Evolutionary conservation across 2,329 filamentous ascomycete genomes (phyloP).

Genomic region (Neopestalotiopsis clavispora): DNA sequence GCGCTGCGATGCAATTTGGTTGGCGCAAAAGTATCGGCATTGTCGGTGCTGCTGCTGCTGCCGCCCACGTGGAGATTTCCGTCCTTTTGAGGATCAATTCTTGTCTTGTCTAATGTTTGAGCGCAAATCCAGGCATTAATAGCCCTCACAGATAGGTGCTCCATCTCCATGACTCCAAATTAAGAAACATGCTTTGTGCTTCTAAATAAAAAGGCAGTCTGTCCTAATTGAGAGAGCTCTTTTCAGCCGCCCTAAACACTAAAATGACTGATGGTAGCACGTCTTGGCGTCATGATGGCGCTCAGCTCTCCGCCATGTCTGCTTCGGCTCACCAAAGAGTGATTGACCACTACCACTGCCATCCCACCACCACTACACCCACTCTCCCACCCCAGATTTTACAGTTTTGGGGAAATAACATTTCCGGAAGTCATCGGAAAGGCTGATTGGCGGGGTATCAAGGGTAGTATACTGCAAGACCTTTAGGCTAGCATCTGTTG

Average conservation of each 20-base stretch:
- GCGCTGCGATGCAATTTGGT: too few species aligned
- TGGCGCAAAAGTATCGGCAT: too few species aligned
- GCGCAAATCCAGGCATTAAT: too few species aligned
- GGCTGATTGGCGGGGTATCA: neutral
- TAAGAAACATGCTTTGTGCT: neutral
- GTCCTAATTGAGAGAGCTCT: neutral
- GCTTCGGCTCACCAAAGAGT: too few species aligned
- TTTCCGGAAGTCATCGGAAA: slow-evolving; percentile 2
- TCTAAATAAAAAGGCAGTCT: neutral
- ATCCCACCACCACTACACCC: too few species aligned
- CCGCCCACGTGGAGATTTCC: too few species aligned
- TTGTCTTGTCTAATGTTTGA: too few species aligned
- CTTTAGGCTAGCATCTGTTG: neutral
- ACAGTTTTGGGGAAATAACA: neutral
- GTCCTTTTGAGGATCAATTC: too few species aligned
- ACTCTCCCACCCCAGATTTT: neutral
- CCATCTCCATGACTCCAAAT: neutral
- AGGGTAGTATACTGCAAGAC: neutral
- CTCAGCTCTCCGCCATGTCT: neutral
- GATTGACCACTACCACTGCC: too few species aligned
- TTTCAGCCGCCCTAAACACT: neutral
- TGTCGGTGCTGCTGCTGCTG: too few species aligned
- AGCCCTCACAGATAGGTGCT: too few species aligned
- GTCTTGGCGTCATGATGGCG: neutral
- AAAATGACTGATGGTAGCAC: neutral